phyloP scores from a whole-genome alignment of 2,329 filamentous ascomycete species.

The Paracoccidioides brasiliensis region DNA sequence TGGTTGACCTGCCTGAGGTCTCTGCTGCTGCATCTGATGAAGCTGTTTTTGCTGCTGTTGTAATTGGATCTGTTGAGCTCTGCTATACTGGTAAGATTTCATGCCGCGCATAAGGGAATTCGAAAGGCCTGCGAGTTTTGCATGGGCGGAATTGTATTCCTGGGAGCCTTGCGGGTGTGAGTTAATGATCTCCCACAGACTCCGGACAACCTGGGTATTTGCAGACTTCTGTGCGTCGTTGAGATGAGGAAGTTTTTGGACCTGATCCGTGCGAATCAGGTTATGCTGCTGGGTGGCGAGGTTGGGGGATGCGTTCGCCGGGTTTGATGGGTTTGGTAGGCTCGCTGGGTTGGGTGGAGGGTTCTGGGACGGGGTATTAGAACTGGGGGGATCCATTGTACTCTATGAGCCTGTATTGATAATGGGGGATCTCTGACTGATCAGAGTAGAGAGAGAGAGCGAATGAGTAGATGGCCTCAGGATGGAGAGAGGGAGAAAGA shows the following conservation, averaged over 20 bases:
- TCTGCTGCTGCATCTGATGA: slow-evolving; percentile 17
- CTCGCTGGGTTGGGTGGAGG: slow-evolving; percentile 7
- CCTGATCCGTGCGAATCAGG: slow-evolving; percentile 40
- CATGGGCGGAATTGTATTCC: slow-evolving; percentile 38
- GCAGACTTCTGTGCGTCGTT: slow-evolving; percentile 42
- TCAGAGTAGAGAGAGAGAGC: neutral
- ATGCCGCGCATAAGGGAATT: slow-evolving; percentile 40
- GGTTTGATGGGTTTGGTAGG: slow-evolving; percentile 2
- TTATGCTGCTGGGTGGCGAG: slow-evolving; percentile 25
- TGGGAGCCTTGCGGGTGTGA: slow-evolving; percentile 35
- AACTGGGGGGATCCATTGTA: neutral
- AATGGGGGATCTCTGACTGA: neutral
- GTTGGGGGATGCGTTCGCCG: slow-evolving; percentile 14
- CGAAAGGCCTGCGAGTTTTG: slow-evolving; percentile 40
- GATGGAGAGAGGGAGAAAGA: neutral
- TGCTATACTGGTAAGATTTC: slow-evolving; percentile 29
- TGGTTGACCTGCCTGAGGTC: slow-evolving; percentile 5
- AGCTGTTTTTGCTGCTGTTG: slow-evolving; percentile 20
- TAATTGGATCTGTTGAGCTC: slow-evolving; percentile 19
- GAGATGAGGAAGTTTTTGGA: slow-evolving; percentile 40
- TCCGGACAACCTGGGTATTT: slow-evolving; percentile 41
- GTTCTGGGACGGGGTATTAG: neutral
- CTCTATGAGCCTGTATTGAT: neutral
- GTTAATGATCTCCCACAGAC: slow-evolving; percentile 42
- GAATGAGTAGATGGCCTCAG: neutral